A percentile compares a stretch with the other conserved stretches of the same genome.
Evolutionary conservation across 352 stramenopile genomes (phyloP).

Genomic region (Globisporangium rhizosaccharum): DNA sequence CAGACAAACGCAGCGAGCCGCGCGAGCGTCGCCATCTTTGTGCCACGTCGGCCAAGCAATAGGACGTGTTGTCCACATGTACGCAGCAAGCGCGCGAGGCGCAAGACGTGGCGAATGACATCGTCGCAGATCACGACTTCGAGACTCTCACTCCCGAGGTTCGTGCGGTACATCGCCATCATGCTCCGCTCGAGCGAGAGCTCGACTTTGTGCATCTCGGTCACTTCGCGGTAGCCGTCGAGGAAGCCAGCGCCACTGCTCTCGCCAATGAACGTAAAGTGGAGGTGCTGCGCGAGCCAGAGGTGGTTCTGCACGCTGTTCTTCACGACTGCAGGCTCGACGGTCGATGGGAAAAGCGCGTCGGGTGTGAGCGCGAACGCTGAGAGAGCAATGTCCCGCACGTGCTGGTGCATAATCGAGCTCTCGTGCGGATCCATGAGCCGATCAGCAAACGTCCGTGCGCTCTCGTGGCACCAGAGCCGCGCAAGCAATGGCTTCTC

Average conservation of each 20-base stretch:
- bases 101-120: conserved; percentile 52
- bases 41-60: conserved; percentile 36
- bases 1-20: conserved; percentile 50
- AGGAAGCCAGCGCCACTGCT: conserved; percentile 26
- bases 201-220: conserved; percentile 44
- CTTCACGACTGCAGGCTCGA: conserved; percentile 15
- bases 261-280: conserved; percentile 57
- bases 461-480: conserved; percentile 70
- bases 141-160: conserved; percentile 25
- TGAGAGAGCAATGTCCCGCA: conserved; percentile 36
- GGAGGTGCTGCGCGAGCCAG: conserved; percentile 44
- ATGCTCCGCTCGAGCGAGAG: conserved; percentile 51
- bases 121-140: conserved; percentile 49
- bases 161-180: conserved; percentile 39
- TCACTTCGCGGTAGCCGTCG: conserved; percentile 54
- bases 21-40: conserved; percentile 47
- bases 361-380: conserved; percentile 43
- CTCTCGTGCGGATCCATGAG: conserved; percentile 32
- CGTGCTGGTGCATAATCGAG: conserved; percentile 30
- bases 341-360: conserved; percentile 22
- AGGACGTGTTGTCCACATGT: conserved; percentile 31
- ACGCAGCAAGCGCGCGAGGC: conserved; percentile 40
- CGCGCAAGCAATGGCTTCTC: conserved; percentile 52
- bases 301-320: conserved; percentile 14
- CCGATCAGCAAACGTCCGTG: conserved; percentile 46